Base-by-base conservation (phyloP, 1,284 basidiomycete genomes). In the Naganishia albida region DNA sequence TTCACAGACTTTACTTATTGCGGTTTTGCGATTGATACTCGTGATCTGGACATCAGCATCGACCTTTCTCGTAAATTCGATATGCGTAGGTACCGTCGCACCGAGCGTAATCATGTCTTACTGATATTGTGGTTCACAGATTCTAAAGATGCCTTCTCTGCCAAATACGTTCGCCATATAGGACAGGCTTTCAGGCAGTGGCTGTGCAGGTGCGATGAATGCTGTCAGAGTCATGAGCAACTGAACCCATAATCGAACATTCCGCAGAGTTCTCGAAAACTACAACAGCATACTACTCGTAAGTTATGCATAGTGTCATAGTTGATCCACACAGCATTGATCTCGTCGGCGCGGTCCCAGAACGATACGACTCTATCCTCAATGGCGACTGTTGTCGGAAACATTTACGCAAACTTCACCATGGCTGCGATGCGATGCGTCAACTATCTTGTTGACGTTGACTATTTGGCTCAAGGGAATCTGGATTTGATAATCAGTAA, bases 391-490 rank as follows among this genome's bases (percentile, higher is more conserved):
- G 86, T 91, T 2, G 85, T 90, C 75, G 75, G 85, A 42, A 99
- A 97, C 75, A 81, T 96, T 10, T 93, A 93, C 74, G 87, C 93
- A 76, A 89, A 88, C 72, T 90, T 94, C 72, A 78, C 91, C n/a
- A 77, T 95, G 26, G 84, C 87, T 1, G 91, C 91, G 0, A 87
- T 94, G 82, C 97, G 93, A 80, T 89, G 93, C 82, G 86, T 90
- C 59, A 84, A 86, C 57, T 97, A 96, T 76, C 81, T 95, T 13
- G n/a, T 34, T 16, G 44, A 64, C 20, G 26, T 67, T 20, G 55
- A 56, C 25, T 60, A 60, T 42, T 13, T 60, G 13, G 57, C 57
- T n/a, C 57, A 60, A 40, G 57, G 57, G 15, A 60, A 50, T 20
- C 30, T 39, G 38, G 25, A 40, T n/a, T 39, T 38, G 34, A 34